Base-by-base conservation (phyloP, 2,329 filamentous ascomycete genomes). In the Microdochium trichocladiopsis region DNA sequence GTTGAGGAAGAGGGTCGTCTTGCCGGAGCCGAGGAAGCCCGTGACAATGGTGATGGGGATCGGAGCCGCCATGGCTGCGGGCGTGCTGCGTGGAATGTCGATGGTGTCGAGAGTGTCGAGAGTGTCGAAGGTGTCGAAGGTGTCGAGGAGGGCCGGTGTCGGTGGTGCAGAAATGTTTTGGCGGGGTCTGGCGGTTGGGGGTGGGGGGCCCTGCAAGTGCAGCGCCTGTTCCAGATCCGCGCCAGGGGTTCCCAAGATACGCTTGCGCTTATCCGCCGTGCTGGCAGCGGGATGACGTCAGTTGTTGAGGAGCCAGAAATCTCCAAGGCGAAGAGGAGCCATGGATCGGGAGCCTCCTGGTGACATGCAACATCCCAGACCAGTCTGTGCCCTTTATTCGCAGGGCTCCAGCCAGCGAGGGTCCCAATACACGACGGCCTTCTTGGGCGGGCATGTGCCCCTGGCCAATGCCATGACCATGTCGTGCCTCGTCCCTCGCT, bases 41-140 rank as follows among this genome's bases (percentile, higher is more conserved):
- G 94, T 99, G 51, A 99, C 78, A 65, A 99, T 95, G 48, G 93
- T 97, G 67, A 96, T 88, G 4, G 92, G 91, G 59, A 91, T 94
- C 1, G 87, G 84, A 31, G 28, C 8, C 8, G 81, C 69, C 81
- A 86, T 86, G 51, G 52, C 55, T 48, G 47, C 22, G 36, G 25
- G 23, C 11, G n/a, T 25, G 24, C 12, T 43, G 14, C 14, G 53
- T 48, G 21, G 59, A 48, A 45, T 24, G 3, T 6, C n/a, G 5
- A 9, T 47, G 50, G 45, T 22, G 31, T 41, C 45, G 18, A 18
- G 36, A 31, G 21, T 47, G 41, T 51, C 47, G 31, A 50, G 12
- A 24, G 48, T 24, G 18, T 23, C 33, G 25, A 28, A 33, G 22
- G 25, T 25, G 31, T 43, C 50, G 43, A 2, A 14, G 22, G 8